Conservation (phyloP, 2,329 filamentous ascomycete genomes). For the Fusarium pilosicola region DNA sequence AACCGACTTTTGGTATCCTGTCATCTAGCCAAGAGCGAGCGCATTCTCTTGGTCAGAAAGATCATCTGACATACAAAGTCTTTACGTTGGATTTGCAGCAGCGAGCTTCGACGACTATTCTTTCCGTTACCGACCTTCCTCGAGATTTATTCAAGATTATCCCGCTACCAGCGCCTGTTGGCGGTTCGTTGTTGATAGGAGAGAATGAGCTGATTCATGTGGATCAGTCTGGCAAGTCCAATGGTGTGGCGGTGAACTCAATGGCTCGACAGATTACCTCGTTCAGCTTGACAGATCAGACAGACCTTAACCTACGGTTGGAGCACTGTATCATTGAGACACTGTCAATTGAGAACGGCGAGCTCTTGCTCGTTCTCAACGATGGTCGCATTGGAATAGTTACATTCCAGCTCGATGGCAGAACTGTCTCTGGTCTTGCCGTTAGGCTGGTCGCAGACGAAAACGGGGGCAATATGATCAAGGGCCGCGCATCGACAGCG, state of each 20-base stretch:
- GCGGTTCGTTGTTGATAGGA: constrained; percentile 87
- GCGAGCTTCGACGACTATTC: constrained; percentile 88
- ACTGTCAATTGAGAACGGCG: constrained; percentile 79
- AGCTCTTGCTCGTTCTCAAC: constrained; percentile 83
- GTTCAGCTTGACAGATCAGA: constrained; percentile 88
- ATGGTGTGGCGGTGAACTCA: constrained; percentile 90
- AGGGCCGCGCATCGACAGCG: constrained; percentile 73
- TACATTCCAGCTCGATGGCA: constrained; percentile 86
- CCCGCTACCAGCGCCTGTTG: constrained; percentile 84
- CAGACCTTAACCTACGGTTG: constrained; percentile 79
- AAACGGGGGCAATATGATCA: constrained; percentile 70
- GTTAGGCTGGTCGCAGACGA: constrained; percentile 72
- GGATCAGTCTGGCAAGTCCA: constrained; percentile 93
- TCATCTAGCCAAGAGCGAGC: constrained; percentile 80
- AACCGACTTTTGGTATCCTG: constrained; percentile 95
- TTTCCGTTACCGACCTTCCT: constrained; percentile 86
- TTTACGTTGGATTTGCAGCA: constrained; percentile 96
- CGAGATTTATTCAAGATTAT: constrained; percentile 87
- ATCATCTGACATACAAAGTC: constrained; percentile 89
- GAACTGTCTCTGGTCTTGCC: constrained; percentile 88
- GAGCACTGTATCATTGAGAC: constrained; percentile 84
- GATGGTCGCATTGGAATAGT: constrained; percentile 80
- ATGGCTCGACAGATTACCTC: constrained; percentile 85
- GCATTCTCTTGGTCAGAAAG: constrained; percentile 82
- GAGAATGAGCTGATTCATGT: constrained; percentile 93